Evolutionary conservation across 345 rosid species (phyloP).

Genomic region (Raphanus sativus): DNA sequence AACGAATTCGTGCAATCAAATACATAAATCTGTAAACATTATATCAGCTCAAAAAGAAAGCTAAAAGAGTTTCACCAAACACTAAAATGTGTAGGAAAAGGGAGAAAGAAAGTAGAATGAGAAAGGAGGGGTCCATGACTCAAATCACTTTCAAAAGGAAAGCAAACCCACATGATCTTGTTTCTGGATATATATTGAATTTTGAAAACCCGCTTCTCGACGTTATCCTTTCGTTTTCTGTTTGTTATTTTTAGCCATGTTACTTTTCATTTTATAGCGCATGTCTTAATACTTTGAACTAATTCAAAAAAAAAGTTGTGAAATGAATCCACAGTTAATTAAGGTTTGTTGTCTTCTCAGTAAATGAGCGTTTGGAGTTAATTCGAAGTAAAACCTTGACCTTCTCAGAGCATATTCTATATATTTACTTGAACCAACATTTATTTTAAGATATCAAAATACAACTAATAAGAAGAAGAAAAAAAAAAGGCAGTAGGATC

Average conservation of each 20-base stretch:
- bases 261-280: neutral
- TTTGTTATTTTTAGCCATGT: neutral
- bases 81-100: slow-evolving; percentile 22
- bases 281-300: neutral
- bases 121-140: slow-evolving; percentile 28
- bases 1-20: slow-evolving; percentile 26
- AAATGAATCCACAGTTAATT: neutral
- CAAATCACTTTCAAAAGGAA: slow-evolving; percentile 35
- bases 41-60: slow-evolving; percentile 28
- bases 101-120: slow-evolving; percentile 1
- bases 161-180: slow-evolving; percentile 40
- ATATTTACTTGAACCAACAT: neutral
- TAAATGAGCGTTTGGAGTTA: neutral
- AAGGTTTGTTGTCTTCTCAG: neutral
- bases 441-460: neutral
- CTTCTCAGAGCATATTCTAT: neutral
- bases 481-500: neutral
- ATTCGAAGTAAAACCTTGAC: neutral
- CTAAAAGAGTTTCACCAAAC: slow-evolving; percentile 37
- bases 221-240: slow-evolving; percentile 11
- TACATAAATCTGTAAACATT: slow-evolving; percentile 9
- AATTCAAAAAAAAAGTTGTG: neutral
- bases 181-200: slow-evolving; percentile 31
- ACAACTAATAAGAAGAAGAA: neutral
- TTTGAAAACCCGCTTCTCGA: slow-evolving; percentile 27